These are phyloP conservation scores for Psilocybe tampanensis DNA, from an alignment of 768 basidiomycete species.

Conservation along the genomic window DNA sequence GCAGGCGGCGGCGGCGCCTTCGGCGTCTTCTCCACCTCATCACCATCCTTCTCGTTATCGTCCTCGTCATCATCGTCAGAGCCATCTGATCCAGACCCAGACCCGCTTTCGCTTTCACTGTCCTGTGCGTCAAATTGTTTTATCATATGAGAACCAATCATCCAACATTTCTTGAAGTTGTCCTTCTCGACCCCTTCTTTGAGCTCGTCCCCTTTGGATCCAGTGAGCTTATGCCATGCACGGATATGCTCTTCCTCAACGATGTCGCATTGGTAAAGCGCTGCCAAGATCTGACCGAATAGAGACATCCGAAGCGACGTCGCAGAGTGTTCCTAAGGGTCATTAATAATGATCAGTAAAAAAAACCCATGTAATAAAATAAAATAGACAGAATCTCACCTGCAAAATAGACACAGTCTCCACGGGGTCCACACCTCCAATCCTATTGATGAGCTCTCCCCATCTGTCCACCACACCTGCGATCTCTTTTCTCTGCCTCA, in stretches of 20 bases:
- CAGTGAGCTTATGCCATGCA: slow-evolving; percentile 73
- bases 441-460: slow-evolving; percentile 79
- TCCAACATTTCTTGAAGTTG: slow-evolving; percentile 70
- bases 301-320: slow-evolving; percentile 62
- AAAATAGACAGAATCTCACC: slow-evolving; percentile 38
- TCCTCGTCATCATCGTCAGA: neutral
- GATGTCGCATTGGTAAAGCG: slow-evolving; percentile 89
- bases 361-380: neutral
- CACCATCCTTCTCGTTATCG: no score
- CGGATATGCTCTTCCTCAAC: slow-evolving; percentile 90
- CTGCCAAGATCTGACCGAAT: slow-evolving; percentile 85
- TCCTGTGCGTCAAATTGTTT: slow-evolving; percentile 82
- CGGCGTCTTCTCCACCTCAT: neutral
- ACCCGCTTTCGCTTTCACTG: slow-evolving; percentile 14
- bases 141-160: slow-evolving; percentile 73
- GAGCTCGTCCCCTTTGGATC: slow-evolving; percentile 42
- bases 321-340: slow-evolving; percentile 62
- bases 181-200: slow-evolving; percentile 40
- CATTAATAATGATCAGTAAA: neutral
- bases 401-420: slow-evolving; percentile 82
- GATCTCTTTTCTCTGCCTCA: slow-evolving; percentile 65
- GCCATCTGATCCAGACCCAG: no score
- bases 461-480: slow-evolving; percentile 67
- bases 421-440: slow-evolving; percentile 82
- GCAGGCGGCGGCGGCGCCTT: neutral